Conservation (phyloP, 345 rosid genomes). For the Gossypium ekmanianum region DNA sequence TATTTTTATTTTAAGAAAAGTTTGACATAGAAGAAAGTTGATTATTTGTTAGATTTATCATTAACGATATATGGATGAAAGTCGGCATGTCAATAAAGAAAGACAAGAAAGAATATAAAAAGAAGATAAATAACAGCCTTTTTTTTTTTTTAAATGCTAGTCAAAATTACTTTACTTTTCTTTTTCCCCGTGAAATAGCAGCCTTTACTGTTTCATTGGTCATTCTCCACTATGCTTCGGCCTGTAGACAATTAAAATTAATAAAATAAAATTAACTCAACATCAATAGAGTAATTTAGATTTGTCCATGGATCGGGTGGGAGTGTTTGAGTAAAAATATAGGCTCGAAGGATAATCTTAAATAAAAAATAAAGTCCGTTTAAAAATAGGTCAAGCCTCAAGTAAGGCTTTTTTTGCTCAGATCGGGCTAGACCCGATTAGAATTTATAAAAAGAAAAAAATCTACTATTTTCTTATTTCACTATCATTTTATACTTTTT, state of each 20-base stretch:
- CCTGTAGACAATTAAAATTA: neutral
- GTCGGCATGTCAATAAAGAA: neutral
- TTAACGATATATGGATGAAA: neutral
- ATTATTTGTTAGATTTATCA: neutral
- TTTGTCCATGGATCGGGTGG: too few relatives aligned
- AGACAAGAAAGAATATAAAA: neutral
- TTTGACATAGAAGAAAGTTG: neutral
- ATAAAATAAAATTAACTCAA: neutral
- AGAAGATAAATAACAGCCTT: neutral
- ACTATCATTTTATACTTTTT: too few relatives aligned
- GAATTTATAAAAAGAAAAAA: too few relatives aligned
- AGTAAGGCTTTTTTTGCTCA: accelerated
- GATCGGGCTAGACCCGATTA: accelerated
- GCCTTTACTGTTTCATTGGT: neutral
- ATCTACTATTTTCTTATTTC: too few relatives aligned
- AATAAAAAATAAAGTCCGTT: too few relatives aligned
- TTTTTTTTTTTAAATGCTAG: neutral
- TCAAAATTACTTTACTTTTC: neutral
- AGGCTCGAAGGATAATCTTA: accelerated
- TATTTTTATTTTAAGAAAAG: too few relatives aligned
- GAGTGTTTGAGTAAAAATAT: too few relatives aligned
- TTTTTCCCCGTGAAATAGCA: neutral
- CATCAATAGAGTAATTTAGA: neutral
- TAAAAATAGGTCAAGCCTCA: accelerated
- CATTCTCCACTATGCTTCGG: slow-evolving; percentile 8